phyloP scores from a whole-genome alignment of 2,329 filamentous ascomycete genomes.

The Colletotrichum sp. region DNA sequence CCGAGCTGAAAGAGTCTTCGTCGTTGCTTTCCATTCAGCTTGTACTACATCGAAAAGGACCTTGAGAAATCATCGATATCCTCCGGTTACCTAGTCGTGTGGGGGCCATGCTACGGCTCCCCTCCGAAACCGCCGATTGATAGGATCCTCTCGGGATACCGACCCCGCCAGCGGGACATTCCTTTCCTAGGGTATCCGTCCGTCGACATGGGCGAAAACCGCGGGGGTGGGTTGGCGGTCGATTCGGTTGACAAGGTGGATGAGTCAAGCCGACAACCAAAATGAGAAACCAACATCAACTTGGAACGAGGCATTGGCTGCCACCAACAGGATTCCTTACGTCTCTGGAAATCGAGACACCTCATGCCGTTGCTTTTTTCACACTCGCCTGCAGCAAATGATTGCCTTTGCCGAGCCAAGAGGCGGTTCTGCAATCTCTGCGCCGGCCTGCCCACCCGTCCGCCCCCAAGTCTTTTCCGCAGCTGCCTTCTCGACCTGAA shows the following conservation, averaged over 20 bases:
- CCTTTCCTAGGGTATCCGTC: background rate
- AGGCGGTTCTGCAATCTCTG: slow-evolving; percentile 5
- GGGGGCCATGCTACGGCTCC: background rate
- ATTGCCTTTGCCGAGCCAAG: slow-evolving; percentile 1
- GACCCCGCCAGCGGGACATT: slow-evolving; percentile 1
- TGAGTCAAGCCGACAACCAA: slow-evolving; percentile 1
- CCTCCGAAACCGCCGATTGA: slow-evolving; percentile 9
- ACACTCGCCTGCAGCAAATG: background rate
- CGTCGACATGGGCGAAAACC: background rate
- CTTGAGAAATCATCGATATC: background rate
- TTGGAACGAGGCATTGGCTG: background rate
- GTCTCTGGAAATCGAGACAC: background rate
- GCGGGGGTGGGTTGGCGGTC: slow-evolving; percentile 5
- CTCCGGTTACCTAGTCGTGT: background rate
- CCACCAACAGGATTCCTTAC: background rate
- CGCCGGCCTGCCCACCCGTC: background rate
- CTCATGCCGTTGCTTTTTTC: background rate
- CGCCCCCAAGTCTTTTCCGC: background rate
- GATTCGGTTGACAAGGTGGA: background rate
- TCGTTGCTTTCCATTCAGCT: background rate
- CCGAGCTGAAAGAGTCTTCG: background rate
- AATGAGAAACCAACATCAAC: slow-evolving; percentile 7
- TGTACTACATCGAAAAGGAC: background rate
- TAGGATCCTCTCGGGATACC: background rate
- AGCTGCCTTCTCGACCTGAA: background rate